Evolutionary conservation across 108 stramenopile species (phyloP).

Genomic region (Fragilaria crotonensis): DNA sequence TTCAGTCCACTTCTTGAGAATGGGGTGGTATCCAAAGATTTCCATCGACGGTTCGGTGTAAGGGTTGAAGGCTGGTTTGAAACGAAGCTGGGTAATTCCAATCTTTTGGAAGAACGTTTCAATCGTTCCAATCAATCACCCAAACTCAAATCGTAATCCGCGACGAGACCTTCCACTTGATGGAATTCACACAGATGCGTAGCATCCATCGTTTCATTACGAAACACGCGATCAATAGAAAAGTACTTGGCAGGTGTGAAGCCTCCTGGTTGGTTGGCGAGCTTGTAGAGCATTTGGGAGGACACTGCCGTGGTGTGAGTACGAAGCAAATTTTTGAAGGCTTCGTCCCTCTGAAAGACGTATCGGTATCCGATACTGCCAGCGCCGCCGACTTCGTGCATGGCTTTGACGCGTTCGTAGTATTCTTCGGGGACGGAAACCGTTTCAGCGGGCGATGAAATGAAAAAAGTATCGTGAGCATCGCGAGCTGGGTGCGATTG

Average conservation of each 20-base stretch:
- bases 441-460: slow-evolving; percentile 89
- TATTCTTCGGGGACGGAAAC: slow-evolving; percentile 91
- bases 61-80: slow-evolving; percentile 99
- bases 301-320: slow-evolving; percentile 99
- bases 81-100: slow-evolving; percentile 96
- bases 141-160: slow-evolving; percentile 95
- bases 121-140: slow-evolving; percentile 98
- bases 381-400: slow-evolving; percentile 93
- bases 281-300: slow-evolving; percentile 92
- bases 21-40: slow-evolving; percentile 99
- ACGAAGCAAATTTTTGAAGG: slow-evolving; percentile 94
- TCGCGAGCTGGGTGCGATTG: slow-evolving; percentile 99
- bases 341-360: slow-evolving; percentile 92
- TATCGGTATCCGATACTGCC: slow-evolving; percentile 96
- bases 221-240: slow-evolving; percentile 98
- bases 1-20: slow-evolving; percentile 99
- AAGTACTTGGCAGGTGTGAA: slow-evolving; percentile 97
- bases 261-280: slow-evolving; percentile 93
- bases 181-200: slow-evolving; percentile 99
- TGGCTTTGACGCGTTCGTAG: slow-evolving; percentile 94
- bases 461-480: slow-evolving; percentile 99
- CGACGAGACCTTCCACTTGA: slow-evolving; percentile 99
- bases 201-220: slow-evolving; percentile 99
- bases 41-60: slow-evolving; percentile 99
- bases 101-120: slow-evolving; percentile 98